phyloP scores from a whole-genome alignment of 2,329 filamentous ascomycete genomes.

The Cladosporium sp. region DNA sequence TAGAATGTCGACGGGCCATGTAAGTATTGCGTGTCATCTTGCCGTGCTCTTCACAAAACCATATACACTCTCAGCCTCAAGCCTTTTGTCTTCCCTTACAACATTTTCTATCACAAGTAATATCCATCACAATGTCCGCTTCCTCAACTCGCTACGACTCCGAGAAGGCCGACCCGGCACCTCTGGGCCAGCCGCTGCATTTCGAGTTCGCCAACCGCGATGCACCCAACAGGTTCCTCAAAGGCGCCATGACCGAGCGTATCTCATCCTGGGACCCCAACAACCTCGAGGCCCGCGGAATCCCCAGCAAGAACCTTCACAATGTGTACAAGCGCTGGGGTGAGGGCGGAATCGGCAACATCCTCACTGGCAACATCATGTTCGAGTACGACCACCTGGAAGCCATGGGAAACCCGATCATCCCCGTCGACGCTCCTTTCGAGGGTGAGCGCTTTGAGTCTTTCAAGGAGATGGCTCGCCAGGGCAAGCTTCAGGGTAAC shows the following conservation, averaged over 20 bases:
- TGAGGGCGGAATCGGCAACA: constrained; percentile 51
- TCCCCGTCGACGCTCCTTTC: constrained; percentile 49
- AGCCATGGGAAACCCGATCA: constrained; percentile 53
- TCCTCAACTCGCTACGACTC: constrained; percentile 34
- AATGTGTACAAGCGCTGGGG: constrained; percentile 60
- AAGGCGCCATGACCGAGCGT: constrained; percentile 63
- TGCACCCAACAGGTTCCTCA: constrained; percentile 62
- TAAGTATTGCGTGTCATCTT: neutral
- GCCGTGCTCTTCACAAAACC: neutral
- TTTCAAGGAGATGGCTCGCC: constrained; percentile 53
- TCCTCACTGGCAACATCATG: constrained; percentile 62
- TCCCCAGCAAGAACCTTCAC: constrained; percentile 50
- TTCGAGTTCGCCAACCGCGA: constrained; percentile 48
- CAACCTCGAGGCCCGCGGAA: constrained; percentile 48
- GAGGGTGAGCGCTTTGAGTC: constrained; percentile 55
- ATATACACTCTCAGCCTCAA: neutral
- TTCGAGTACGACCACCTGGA: constrained; percentile 58
- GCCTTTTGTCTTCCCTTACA: neutral
- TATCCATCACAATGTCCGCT: constrained; percentile 6
- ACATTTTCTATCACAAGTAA: neutral
- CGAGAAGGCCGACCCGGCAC: constrained; percentile 35
- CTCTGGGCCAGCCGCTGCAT: constrained; percentile 40
- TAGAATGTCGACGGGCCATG: neutral
- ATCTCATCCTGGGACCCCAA: constrained; percentile 57
- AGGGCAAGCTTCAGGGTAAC: constrained; percentile 52